Percentiles rank a stretch among this genome's conserved stretches.
Evolutionary conservation across 1,284 basidiomycete species (phyloP).

Genomic region (Apiotrichum domesticum): DNA sequence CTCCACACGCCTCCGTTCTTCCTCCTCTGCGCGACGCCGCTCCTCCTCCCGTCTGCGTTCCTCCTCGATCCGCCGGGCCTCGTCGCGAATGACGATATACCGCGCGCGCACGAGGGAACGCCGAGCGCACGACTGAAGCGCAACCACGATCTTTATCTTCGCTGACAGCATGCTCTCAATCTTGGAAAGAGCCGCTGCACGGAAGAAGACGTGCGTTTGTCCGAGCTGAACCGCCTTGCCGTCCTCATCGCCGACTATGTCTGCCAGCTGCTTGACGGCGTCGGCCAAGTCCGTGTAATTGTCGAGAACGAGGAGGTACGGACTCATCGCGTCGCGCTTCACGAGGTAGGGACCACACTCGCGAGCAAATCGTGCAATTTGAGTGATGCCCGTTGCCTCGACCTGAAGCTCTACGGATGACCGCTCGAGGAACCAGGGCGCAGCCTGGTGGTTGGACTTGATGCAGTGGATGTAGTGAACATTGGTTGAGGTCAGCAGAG

Average conservation of each 20-base stretch:
- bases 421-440: slow-evolving; percentile 10
- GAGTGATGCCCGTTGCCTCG: slow-evolving; percentile 14
- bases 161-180: slow-evolving; percentile 11
- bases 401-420: slow-evolving; percentile 13
- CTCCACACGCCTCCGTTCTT: not conserved
- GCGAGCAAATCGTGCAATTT: slow-evolving; percentile 17
- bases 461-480: slow-evolving; percentile 20
- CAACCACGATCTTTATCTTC: slow-evolving; percentile 7
- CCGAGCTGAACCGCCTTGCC: slow-evolving; percentile 17
- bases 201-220: slow-evolving; percentile 14
- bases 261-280: slow-evolving; percentile 8
- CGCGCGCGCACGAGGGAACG: not conserved
- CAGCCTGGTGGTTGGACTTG: slow-evolving; percentile 18
- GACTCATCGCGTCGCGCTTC: slow-evolving; percentile 13
- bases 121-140: slow-evolving; percentile 7
- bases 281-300: slow-evolving; percentile 4
- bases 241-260: slow-evolving; percentile 10
- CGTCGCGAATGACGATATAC: slow-evolving; percentile 1
- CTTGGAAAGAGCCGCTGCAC: slow-evolving; percentile 7
- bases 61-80: not conserved
- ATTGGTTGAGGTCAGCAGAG: slow-evolving; percentile 10
- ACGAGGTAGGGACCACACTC: slow-evolving; percentile 15
- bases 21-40: not conserved
- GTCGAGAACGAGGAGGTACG: slow-evolving; percentile 12
- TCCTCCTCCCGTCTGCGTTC: not conserved